Evolutionary conservation across 192 early-diverging fungal genomes (phyloP).

Genomic region (Linnemannia hyalina): DNA sequence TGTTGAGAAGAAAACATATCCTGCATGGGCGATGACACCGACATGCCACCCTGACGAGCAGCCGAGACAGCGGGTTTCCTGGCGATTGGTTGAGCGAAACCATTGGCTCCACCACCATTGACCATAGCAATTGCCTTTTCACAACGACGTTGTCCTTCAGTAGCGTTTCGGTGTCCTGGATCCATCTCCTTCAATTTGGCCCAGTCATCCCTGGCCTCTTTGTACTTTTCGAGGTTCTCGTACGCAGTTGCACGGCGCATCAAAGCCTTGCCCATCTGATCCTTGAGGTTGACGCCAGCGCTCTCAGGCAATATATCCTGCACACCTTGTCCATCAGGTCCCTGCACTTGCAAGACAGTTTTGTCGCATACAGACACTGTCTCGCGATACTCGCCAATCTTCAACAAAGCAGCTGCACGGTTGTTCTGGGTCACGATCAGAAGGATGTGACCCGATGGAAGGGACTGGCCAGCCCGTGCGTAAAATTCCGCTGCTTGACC

Average conservation of each 20-base stretch:
- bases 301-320: slow-evolving; percentile 35
- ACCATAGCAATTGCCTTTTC: slow-evolving; percentile 58
- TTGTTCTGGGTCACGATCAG: slow-evolving; percentile 84
- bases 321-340: slow-evolving; percentile 45
- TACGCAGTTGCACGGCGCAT: slow-evolving; percentile 83
- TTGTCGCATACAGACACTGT: slow-evolving; percentile 78
- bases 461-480: slow-evolving; percentile 53
- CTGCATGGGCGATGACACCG: slow-evolving; percentile 32
- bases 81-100: not conserved
- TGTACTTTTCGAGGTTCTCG: slow-evolving; percentile 88
- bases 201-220: slow-evolving; percentile 75
- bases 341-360: slow-evolving; percentile 51
- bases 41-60: not conserved
- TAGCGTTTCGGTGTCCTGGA: slow-evolving; percentile 42
- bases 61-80: slow-evolving; percentile 9
- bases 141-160: slow-evolving; percentile 64
- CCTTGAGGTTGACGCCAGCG: slow-evolving; percentile 50
- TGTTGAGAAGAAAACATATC: slow-evolving; percentile 39
- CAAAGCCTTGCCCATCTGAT: slow-evolving; percentile 82
- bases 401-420: slow-evolving; percentile 83
- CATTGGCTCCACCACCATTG: slow-evolving; percentile 5
- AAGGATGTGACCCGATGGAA: slow-evolving; percentile 74
- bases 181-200: slow-evolving; percentile 57
- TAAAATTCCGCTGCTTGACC: slow-evolving; percentile 83
- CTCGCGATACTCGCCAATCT: slow-evolving; percentile 85